Evolutionary conservation across 148 eudicot genomes (phyloP).

Genomic region (Chenopodium suecicum): DNA sequence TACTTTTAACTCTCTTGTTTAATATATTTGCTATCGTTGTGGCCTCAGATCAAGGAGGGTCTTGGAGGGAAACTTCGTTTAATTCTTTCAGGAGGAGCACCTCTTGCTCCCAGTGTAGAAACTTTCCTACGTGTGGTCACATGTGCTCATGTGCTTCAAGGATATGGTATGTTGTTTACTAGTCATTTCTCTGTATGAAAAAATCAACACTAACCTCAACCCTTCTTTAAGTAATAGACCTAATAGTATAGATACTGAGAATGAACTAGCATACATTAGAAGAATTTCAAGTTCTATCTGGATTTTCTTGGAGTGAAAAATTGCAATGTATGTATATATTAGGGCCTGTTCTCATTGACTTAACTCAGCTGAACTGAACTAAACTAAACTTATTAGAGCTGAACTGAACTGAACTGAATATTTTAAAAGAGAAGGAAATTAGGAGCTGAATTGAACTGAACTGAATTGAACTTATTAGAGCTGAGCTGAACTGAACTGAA

Average conservation of each 20-base stretch:
- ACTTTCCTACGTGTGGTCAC: conserved; percentile 74
- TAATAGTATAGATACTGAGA: neutral
- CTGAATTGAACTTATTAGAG: no score
- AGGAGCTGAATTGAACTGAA: no score
- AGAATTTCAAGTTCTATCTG: no score
- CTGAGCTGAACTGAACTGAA: no score
- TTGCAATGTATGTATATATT: neutral
- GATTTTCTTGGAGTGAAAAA: neutral
- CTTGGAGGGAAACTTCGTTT: conserved; percentile 82
- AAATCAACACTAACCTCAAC: neutral
- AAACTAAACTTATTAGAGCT: no score
- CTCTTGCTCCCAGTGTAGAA: conserved; percentile 75
- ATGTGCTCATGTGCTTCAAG: conserved; percentile 93
- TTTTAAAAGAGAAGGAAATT: no score
- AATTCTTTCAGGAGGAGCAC: conserved; percentile 92
- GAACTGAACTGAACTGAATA: no score
- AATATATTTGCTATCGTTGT: conserved; percentile 2
- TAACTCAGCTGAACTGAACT: no score
- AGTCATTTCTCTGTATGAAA: neutral
- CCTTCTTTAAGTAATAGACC: neutral
- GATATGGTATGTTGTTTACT: conserved; percentile 59
- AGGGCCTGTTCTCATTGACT: no score
- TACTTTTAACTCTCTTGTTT: neutral
- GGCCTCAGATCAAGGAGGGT: conserved; percentile 73
- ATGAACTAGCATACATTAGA: no score